A percentile compares a stretch with the other conserved stretches of the same genome.
These are phyloP conservation scores for Mortierella hygrophila DNA, from an alignment of 192 early-diverging fungal genomes.

Conservation along the genomic window DNA sequence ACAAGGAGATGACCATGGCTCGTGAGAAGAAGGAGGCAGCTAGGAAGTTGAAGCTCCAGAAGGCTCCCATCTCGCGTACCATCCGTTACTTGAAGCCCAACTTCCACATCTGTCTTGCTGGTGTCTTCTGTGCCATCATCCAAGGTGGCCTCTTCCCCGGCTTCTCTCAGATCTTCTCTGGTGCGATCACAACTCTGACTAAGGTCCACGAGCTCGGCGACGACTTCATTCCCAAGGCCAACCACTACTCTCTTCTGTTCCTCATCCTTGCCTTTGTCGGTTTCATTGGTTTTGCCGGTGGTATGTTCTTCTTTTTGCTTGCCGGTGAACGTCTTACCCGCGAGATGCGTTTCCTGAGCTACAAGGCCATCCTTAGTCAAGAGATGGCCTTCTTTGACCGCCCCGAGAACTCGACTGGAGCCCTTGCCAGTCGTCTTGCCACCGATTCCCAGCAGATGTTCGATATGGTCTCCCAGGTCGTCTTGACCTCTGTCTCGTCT, in stretches of 20 bases:
- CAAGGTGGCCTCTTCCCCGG: conserved; percentile 77
- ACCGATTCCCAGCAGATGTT: conserved; percentile 74
- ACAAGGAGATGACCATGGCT: conserved; percentile 18
- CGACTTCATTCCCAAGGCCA: conserved; percentile 31
- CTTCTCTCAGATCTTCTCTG: conserved; percentile 74
- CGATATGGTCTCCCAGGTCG: conserved; percentile 61
- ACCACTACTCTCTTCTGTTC: conserved; percentile 51
- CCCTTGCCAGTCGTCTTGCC: conserved; percentile 84
- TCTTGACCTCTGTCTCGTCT: conserved; percentile 63
- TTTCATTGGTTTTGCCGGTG: conserved; percentile 39
- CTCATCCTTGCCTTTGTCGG: conserved; percentile 41
- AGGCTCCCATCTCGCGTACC: conserved; percentile 46
- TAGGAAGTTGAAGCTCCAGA: conserved; percentile 38
- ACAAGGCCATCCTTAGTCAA: conserved; percentile 83
- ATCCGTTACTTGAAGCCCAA: conserved; percentile 22
- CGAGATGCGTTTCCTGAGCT: conserved; percentile 72
- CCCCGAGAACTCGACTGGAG: conserved; percentile 78
- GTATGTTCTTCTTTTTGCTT: conserved; percentile 64
- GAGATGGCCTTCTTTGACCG: conserved; percentile 91
- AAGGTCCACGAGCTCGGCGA: conserved; percentile 46
- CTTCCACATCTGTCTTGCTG: conserved; percentile 54
- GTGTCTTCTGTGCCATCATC: conserved; percentile 65
- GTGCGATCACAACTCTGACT: conserved; percentile 49
- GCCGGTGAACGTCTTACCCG: conserved; percentile 62
- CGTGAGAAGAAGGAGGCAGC: conserved; percentile 46